Evolutionary conservation across 352 stramenopile genomes (phyloP).

Genomic region (Phytophthora chlamydospora): DNA sequence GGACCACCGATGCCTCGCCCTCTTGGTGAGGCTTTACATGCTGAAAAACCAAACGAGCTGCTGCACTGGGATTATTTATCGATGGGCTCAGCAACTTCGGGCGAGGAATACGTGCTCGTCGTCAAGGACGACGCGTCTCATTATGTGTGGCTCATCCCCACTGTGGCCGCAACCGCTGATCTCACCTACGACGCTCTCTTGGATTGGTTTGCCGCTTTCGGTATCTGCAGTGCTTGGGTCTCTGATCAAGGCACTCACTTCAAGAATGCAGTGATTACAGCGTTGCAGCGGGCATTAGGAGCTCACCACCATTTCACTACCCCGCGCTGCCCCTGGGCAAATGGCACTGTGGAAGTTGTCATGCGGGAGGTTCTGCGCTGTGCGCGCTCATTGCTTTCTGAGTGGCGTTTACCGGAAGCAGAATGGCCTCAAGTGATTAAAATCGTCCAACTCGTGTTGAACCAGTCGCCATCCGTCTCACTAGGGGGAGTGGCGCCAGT

Average conservation of each 20-base stretch:
- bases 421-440: slow-evolving; percentile 22
- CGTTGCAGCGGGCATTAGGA: slow-evolving; percentile 13
- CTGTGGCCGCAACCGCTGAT: slow-evolving; percentile 3
- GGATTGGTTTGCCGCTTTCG: slow-evolving; percentile 12
- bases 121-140: slow-evolving; percentile 41
- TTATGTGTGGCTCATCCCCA: slow-evolving; percentile 30
- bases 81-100: slow-evolving; percentile 5
- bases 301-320: slow-evolving; percentile 40
- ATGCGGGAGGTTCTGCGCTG: slow-evolving; percentile 27
- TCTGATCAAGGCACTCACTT: slow-evolving; percentile 36
- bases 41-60: slow-evolving; percentile 6
- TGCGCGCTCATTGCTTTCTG: slow-evolving; percentile 21
- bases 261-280: slow-evolving; percentile 38
- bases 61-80: slow-evolving; percentile 19
- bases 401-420: slow-evolving; percentile 7
- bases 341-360: slow-evolving; percentile 44
- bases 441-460: slow-evolving; percentile 31
- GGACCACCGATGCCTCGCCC: background rate
- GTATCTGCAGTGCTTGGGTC: slow-evolving; percentile 26
- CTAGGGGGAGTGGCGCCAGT: slow-evolving; percentile 33
- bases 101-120: slow-evolving; percentile 30
- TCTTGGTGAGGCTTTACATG: slow-evolving; percentile 7
- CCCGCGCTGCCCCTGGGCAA: slow-evolving; percentile 38
- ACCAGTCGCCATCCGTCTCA: slow-evolving; percentile 18
- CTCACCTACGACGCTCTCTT: slow-evolving; percentile 7